A percentile compares a stretch with the other conserved stretches of the same genome.
These are phyloP conservation scores for Mortierella sp. DNA, from an alignment of 371 early-diverging fungal species.

Conservation along the genomic window DNA sequence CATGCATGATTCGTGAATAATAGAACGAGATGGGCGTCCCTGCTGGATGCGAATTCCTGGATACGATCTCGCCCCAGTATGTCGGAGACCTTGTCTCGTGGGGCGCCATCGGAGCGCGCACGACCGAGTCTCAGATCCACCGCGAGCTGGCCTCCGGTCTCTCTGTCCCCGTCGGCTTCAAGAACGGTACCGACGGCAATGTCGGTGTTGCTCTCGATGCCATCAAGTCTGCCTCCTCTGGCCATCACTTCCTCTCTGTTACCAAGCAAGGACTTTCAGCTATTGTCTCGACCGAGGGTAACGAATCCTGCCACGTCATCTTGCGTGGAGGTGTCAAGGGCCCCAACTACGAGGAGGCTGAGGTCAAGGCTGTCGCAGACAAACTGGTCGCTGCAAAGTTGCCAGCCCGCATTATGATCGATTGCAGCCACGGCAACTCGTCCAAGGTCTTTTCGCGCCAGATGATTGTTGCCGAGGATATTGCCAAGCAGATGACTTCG, in stretches of 20 bases:
- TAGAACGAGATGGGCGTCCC: conserved; percentile 89
- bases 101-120: conserved; percentile 96
- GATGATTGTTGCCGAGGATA: conserved; percentile 80
- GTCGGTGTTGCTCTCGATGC: conserved; percentile 92
- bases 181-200: conserved; percentile 95
- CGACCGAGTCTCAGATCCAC: conserved; percentile 94
- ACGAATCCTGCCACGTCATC: conserved; percentile 88
- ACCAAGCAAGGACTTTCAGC: conserved; percentile 95
- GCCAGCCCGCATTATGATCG: conserved; percentile 85
- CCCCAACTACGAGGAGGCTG: conserved; percentile 89
- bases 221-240: conserved; percentile 86
- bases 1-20: not conserved
- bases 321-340: conserved; percentile 90
- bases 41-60: conserved; percentile 90
- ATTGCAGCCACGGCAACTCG: conserved; percentile 94
- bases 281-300: conserved; percentile 91
- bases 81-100: conserved; percentile 92
- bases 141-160: conserved; percentile 95
- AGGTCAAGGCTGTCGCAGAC: conserved; percentile 71
- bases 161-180: conserved; percentile 96
- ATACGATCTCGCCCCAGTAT: conserved; percentile 96
- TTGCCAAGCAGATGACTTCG: conserved; percentile 78
- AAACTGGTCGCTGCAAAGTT: conserved; percentile 77
- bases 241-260: conserved; percentile 94
- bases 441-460: conserved; percentile 86